Evolutionary conservation across 2,329 filamentous ascomycete species (phyloP), one percentile per base, ranked within the genome.

Genomic region (Thelonectria discophora): DNA sequence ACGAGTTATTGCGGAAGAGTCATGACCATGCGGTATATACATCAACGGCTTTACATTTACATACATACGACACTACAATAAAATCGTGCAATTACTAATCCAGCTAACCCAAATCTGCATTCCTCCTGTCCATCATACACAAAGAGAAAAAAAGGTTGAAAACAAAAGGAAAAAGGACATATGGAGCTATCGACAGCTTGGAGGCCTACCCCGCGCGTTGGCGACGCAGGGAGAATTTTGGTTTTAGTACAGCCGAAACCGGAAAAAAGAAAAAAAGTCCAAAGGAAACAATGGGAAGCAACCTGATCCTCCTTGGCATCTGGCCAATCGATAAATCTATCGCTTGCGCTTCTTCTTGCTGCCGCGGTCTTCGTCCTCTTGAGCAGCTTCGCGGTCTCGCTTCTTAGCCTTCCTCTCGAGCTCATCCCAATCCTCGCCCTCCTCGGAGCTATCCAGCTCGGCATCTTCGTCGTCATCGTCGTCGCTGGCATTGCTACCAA

Each of bases 381-480:
- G 55, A 10, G 63, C 73, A 21, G 62, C 64, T 63, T 94, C 92
- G 60, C 90, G 85, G 78, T 94, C 94, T 73, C 91, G 88, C 79
- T 94, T 93, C 81, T 89, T 92, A 3, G 90, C 94, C 82, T 97
- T 97, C 78, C 90, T 89, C 81, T 97, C 94, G 61, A 97, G 76
- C 77, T 96, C 93, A 75, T 98, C 94, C 94, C 94, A 97, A 73
- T 96, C 92, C 75, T 97, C 91, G 50, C 91, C 90, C 66, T 88
- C 91, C 12, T 92, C 90, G 7, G 94, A 91, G 45, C 86, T 87
- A 58, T 78, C 76, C 17, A 86, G 82, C 18, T 91, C 90, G 50
- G 84, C 88, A 32, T 79, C 77, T 11, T 74, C 76, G 58, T 92
- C 91, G 12, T 94, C 93, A 30, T 93, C 94, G 65, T 94, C 91